These are phyloP conservation scores for Metschnikowia colocasiae DNA, from an alignment of 805 yeast genomes.

Conservation along the genomic window DNA sequence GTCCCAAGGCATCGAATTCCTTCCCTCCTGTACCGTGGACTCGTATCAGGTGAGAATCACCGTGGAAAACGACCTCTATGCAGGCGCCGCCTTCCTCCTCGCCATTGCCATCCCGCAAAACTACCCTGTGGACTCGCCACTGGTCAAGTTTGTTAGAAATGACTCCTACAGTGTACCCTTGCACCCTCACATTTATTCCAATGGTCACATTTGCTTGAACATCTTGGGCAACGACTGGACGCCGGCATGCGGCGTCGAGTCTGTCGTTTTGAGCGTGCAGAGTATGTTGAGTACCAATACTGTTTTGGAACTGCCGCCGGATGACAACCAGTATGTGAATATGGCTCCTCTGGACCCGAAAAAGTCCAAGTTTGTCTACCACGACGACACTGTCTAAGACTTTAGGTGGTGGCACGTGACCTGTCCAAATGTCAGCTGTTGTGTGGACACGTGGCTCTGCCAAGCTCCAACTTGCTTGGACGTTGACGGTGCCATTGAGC, in stretches of 20 bases:
- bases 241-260: slow-evolving; percentile 53
- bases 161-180: slow-evolving; percentile 44
- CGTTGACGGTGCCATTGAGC: too few relatives aligned
- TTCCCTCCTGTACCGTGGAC: slow-evolving; percentile 12
- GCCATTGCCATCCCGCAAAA: slow-evolving; percentile 10
- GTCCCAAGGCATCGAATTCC: slow-evolving; percentile 11
- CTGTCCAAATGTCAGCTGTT: too few relatives aligned
- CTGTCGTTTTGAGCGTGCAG: slow-evolving; percentile 55
- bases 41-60: slow-evolving; percentile 8
- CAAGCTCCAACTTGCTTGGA: too few relatives aligned
- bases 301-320: slow-evolving; percentile 51
- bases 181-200: slow-evolving; percentile 72
- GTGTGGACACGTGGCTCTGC: too few relatives aligned
- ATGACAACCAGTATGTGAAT: slow-evolving; percentile 45
- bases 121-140: slow-evolving; percentile 18
- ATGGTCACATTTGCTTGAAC: slow-evolving; percentile 76
- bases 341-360: slow-evolving; percentile 60
- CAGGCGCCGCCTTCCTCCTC: slow-evolving; percentile 9
- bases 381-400: slow-evolving; percentile 50
- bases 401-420: too few relatives aligned
- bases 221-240: slow-evolving; percentile 65
- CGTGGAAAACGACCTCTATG: slow-evolving; percentile 12
- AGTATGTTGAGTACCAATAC: slow-evolving; percentile 57
- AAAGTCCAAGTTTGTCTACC: slow-evolving; percentile 47
- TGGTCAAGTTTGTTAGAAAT: slow-evolving; percentile 12